These are phyloP conservation scores for Colletotrichum godetiae DNA, from an alignment of 2,329 filamentous ascomycete species.

Conservation along the genomic window DNA sequence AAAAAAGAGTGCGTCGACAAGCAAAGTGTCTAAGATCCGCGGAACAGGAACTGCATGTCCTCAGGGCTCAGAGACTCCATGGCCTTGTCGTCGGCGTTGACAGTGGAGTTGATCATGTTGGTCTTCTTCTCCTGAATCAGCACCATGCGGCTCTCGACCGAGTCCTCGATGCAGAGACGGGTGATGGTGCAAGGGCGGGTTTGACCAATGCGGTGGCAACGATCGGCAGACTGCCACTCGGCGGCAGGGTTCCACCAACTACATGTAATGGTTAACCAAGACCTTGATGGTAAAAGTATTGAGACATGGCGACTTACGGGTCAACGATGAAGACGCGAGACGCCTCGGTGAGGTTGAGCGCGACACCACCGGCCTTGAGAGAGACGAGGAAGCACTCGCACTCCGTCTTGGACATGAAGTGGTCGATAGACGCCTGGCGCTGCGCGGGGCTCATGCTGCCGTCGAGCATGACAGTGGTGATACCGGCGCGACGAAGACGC, in stretches of 20 bases:
- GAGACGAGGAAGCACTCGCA: slow-evolving; percentile 97
- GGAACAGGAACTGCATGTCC: slow-evolving; percentile 97
- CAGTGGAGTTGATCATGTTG: slow-evolving; percentile 96
- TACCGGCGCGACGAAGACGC: slow-evolving; percentile 94
- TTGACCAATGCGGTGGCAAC: slow-evolving; percentile 95
- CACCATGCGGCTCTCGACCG: slow-evolving; percentile 95
- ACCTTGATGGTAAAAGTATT: background rate
- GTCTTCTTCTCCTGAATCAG: slow-evolving; percentile 98
- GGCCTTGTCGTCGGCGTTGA: slow-evolving; percentile 91
- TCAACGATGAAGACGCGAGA: slow-evolving; percentile 96
- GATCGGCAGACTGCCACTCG: slow-evolving; percentile 97
- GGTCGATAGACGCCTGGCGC: slow-evolving; percentile 91
- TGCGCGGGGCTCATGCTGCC: slow-evolving; percentile 96
- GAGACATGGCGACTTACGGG: slow-evolving; percentile 72
- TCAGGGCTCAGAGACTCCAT: slow-evolving; percentile 91
- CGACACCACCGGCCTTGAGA: slow-evolving; percentile 94
- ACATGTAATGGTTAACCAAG: slow-evolving; percentile 39
- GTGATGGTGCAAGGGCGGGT: slow-evolving; percentile 94
- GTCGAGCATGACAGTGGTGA: slow-evolving; percentile 98
- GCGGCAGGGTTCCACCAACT: slow-evolving; percentile 99
- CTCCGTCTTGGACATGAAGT: slow-evolving; percentile 95
- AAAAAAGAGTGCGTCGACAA: background rate
- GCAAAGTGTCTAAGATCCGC: slow-evolving; percentile 60
- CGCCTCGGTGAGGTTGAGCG: slow-evolving; percentile 93
- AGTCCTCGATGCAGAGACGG: slow-evolving; percentile 94